phyloP scores from a whole-genome alignment of 192 early-diverging fungal species.

The Kappamyces sp. region DNA sequence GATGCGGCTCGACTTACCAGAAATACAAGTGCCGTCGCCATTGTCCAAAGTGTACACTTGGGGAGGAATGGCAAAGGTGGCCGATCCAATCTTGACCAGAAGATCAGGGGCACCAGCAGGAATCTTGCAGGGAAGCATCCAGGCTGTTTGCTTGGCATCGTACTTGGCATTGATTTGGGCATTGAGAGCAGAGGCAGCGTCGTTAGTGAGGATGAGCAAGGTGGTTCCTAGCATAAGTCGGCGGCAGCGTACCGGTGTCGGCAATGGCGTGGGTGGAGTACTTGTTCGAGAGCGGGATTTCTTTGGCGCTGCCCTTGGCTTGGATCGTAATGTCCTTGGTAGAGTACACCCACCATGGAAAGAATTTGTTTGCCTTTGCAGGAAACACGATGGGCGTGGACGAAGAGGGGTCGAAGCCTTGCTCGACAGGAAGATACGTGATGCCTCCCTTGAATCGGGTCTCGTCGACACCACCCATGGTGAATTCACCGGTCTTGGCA shows the following conservation, averaged over 20 bases:
- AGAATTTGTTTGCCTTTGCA: too few relatives aligned
- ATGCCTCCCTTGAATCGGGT: slow-evolving; percentile 8
- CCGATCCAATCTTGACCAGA: slow-evolving; percentile 22
- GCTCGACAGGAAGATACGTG: slow-evolving; percentile 4
- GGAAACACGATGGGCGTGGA: too few relatives aligned
- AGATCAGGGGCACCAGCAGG: slow-evolving; percentile 17
- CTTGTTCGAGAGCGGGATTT: not conserved
- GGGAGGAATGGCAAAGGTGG: slow-evolving; percentile 21
- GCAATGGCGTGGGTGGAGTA: slow-evolving; percentile 2
- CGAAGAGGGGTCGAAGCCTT: too few relatives aligned
- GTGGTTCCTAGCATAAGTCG: slow-evolving; percentile 11
- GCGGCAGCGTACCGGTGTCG: slow-evolving; percentile 13
- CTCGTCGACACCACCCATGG: slow-evolving; percentile 13
- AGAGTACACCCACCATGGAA: too few relatives aligned
- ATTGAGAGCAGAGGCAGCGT: slow-evolving; percentile 11
- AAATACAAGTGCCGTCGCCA: slow-evolving; percentile 16
- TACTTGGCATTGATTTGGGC: not conserved
- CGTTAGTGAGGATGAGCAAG: slow-evolving; percentile 11
- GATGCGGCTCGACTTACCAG: slow-evolving; percentile 16
- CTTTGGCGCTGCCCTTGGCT: too few relatives aligned
- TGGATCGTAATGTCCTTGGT: too few relatives aligned
- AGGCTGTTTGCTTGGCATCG: too few relatives aligned
- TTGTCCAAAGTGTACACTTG: slow-evolving; percentile 22
- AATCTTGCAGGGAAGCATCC: slow-evolving; percentile 8
- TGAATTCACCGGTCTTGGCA: not conserved